A percentile compares a stretch with the other conserved stretches of the same genome.
Conservation (phyloP, 202 grass and related monocot species). For the Setaria viridis region DNA sequence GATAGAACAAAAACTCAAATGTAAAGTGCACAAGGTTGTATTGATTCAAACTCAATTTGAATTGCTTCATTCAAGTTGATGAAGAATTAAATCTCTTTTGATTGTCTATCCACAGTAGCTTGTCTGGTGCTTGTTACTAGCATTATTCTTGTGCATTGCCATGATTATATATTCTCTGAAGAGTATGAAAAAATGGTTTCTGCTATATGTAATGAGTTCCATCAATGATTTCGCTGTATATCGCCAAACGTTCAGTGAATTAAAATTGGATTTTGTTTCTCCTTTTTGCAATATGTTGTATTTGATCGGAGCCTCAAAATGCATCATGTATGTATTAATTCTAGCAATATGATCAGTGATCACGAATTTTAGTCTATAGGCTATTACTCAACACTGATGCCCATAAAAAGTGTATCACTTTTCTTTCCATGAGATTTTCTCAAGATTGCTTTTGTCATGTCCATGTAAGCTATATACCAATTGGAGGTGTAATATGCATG, state of each 20-base stretch:
- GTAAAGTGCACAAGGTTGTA: background rate
- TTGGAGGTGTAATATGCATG: background rate
- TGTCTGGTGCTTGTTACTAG: slow-evolving; percentile 1
- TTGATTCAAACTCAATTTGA: no score
- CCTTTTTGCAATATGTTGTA: background rate
- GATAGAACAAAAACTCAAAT: background rate
- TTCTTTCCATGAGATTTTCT: background rate
- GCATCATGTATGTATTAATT: background rate
- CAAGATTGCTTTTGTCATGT: background rate
- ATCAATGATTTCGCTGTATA: background rate
- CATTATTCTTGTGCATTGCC: background rate
- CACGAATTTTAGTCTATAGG: background rate
- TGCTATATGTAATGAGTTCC: background rate
- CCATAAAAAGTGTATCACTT: background rate
- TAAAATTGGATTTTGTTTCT: background rate
- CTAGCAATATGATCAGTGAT: background rate
- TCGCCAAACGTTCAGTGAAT: background rate
- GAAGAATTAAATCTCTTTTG: background rate
- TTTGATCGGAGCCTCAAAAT: background rate
- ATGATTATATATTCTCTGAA: background rate
- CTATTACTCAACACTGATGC: background rate
- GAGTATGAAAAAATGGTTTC: background rate
- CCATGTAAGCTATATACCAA: background rate
- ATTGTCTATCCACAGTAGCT: background rate
- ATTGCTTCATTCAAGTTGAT: background rate